These are phyloP conservation scores for Hemileccinum rubropunctum DNA, from an alignment of 768 basidiomycete genomes.

Conservation along the genomic window DNA sequence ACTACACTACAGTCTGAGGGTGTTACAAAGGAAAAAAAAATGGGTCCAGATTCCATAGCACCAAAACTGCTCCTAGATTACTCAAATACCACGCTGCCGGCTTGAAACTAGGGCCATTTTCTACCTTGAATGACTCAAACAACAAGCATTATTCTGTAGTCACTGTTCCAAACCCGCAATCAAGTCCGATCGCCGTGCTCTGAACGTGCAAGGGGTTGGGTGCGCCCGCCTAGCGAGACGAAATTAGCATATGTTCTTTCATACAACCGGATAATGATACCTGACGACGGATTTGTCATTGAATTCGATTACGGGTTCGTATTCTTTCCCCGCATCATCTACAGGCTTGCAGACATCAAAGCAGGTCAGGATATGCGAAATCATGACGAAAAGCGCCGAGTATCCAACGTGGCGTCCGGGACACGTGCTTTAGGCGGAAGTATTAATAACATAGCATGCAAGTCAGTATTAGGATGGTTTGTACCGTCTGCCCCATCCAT, in stretches of 20 bases:
- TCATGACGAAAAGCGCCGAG: background rate
- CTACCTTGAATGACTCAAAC: no score
- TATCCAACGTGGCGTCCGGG: background rate
- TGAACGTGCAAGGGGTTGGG: background rate
- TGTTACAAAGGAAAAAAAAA: no score
- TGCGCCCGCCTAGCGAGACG: background rate
- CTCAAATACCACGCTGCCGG: no score
- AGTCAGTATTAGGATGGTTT: background rate
- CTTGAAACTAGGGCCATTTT: no score
- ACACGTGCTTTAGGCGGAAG: background rate
- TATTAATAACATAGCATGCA: background rate
- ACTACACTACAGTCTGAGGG: no score
- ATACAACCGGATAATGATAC: background rate
- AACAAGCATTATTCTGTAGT: no score
- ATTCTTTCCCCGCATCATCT: background rate
- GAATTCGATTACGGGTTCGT: background rate
- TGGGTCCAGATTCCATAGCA: no score
- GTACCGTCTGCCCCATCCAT: background rate
- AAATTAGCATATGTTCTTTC: background rate
- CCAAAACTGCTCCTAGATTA: no score
- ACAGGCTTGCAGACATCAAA: conserved; percentile 2
- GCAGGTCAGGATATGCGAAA: background rate
- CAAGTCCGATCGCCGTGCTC: background rate
- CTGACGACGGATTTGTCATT: background rate
- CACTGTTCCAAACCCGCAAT: background rate